phyloP scores from a whole-genome alignment of 495 filamentous ascomycete species.

The Parathielavia hyrcaniae region DNA sequence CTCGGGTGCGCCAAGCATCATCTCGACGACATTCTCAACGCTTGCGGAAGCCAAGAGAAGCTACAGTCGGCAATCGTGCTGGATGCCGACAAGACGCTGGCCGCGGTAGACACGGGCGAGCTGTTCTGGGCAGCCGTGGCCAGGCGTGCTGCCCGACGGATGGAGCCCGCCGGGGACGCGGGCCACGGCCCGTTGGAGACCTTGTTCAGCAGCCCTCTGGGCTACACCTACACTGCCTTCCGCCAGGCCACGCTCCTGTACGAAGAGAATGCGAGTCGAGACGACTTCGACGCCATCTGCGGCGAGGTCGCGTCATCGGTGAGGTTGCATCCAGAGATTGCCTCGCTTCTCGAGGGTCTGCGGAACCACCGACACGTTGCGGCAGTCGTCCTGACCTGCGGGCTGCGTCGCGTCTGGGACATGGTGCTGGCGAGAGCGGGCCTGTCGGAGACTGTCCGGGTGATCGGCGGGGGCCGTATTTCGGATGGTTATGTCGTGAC shows the following conservation, averaged over 20 bases:
- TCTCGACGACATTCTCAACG: slow-evolving; percentile 37
- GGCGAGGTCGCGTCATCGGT: slow-evolving; percentile 41
- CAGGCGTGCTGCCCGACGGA: neutral
- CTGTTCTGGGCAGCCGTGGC: slow-evolving; percentile 47
- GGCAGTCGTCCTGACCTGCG: slow-evolving; percentile 54
- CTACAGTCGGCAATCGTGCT: slow-evolving; percentile 48
- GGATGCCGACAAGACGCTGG: slow-evolving; percentile 56
- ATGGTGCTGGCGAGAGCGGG: slow-evolving; percentile 46
- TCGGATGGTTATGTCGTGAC: slow-evolving; percentile 50
- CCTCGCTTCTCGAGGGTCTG: slow-evolving; percentile 38
- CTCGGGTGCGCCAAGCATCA: slow-evolving; percentile 28
- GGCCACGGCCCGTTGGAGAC: slow-evolving; percentile 35
- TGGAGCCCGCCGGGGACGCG: neutral
- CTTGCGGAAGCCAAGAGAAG: slow-evolving; percentile 8
- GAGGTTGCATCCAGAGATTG: slow-evolving; percentile 47
- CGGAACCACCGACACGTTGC: slow-evolving; percentile 38
- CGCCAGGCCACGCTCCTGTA: slow-evolving; percentile 52
- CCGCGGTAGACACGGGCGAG: slow-evolving; percentile 48
- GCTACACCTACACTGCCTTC: slow-evolving; percentile 54
- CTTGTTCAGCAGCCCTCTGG: slow-evolving; percentile 46
- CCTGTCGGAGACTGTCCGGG: slow-evolving; percentile 40
- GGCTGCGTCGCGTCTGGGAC: slow-evolving; percentile 53
- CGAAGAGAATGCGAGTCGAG: slow-evolving; percentile 42
- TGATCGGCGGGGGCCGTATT: slow-evolving; percentile 53
- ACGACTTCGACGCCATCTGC: slow-evolving; percentile 46